Conservation (phyloP, 306 rosid species). For the Lithocarpus polystachyus region DNA sequence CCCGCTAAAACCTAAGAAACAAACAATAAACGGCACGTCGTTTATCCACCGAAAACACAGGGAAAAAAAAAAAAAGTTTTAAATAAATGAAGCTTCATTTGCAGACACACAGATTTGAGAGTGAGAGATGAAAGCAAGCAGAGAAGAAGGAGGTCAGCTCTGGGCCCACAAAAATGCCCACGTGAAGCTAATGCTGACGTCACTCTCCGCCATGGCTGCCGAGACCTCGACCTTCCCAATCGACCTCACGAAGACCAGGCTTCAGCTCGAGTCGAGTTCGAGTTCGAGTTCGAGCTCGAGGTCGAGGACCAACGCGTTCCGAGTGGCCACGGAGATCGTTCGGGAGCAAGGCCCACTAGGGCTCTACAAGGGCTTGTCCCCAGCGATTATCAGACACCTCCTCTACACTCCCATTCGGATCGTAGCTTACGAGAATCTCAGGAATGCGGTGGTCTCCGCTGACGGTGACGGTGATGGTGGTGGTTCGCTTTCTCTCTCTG, state of each 20-base stretch:
- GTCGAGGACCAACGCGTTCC: constrained; percentile 49
- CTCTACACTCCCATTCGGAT: constrained; percentile 81
- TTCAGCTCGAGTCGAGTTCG: constrained; percentile 65
- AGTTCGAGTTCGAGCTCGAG: constrained; percentile 45
- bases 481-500: constrained; percentile 44
- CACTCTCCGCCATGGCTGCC: constrained; percentile 79
- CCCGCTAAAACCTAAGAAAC: no score
- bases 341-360: constrained; percentile 58
- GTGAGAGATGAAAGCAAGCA: constrained; percentile 26
- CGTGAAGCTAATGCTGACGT: constrained; percentile 54
- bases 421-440: constrained; percentile 68
- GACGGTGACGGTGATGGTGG: constrained; percentile 26
- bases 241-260: constrained; percentile 81
- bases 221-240: constrained; percentile 85
- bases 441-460: constrained; percentile 25
- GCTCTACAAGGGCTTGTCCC: constrained; percentile 81
- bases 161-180: constrained; percentile 11
- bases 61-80: no score
- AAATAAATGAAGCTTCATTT: no score
- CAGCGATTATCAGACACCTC: constrained; percentile 73
- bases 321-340: constrained; percentile 51
- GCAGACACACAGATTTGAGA: no score
- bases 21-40: no score
- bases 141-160: background rate
- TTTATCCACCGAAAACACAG: no score